Conservation (phyloP, 2,329 filamentous ascomycete species). For the Phoma sp. region DNA sequence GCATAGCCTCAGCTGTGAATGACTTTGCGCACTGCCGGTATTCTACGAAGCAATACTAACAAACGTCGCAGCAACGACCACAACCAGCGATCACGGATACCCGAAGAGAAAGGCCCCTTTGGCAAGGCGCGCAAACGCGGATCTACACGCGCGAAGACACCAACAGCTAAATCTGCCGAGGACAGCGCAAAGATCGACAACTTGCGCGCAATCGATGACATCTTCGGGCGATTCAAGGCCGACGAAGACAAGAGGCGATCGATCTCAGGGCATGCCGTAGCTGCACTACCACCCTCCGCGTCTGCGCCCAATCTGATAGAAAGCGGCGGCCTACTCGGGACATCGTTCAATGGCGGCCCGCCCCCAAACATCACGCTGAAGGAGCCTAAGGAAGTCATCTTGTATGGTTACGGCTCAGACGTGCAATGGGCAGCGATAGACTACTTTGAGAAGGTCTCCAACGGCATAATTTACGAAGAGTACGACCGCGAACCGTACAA, state of each 20-base stretch:
- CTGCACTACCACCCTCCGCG: constrained; percentile 38
- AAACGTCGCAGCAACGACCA: constrained; percentile 43
- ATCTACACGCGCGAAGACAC: constrained; percentile 62
- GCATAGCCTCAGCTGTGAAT: no score
- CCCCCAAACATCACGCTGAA: constrained; percentile 52
- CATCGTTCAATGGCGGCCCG: constrained; percentile 38
- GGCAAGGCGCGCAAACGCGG: constrained; percentile 59
- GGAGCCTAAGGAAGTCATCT: constrained; percentile 78
- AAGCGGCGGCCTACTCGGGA: constrained; percentile 31
- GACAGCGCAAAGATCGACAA: constrained; percentile 59
- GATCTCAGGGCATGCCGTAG: constrained; percentile 25
- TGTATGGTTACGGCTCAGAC: constrained; percentile 80
- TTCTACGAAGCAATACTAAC: not conserved
- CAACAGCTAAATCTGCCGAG: constrained; percentile 65
- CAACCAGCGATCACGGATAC: constrained; percentile 58
- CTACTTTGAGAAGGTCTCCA: constrained; percentile 84
- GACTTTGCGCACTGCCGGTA: not conserved
- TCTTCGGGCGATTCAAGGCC: constrained; percentile 51
- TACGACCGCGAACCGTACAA: constrained; percentile 86
- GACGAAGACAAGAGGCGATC: constrained; percentile 41
- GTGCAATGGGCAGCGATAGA: constrained; percentile 83
- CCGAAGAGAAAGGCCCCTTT: constrained; percentile 69
- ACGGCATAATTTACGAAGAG: constrained; percentile 86
- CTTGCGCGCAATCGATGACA: constrained; percentile 55
- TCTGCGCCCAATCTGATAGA: constrained; percentile 45